Conservation (phyloP, 169 alveolate species). For the Plasmodium fragile region DNA sequence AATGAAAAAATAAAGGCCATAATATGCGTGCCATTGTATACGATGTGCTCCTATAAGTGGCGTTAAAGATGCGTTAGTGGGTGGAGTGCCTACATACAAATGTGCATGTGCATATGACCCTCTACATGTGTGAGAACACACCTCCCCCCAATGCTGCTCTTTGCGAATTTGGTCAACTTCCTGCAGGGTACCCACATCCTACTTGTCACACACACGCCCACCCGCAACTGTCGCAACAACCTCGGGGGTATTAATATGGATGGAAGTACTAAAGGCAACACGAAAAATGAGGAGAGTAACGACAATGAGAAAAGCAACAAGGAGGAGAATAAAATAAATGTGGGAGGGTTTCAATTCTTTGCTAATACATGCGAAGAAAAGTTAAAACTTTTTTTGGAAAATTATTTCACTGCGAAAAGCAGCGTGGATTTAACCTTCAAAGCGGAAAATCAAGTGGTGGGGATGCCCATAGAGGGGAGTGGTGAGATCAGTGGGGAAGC, state of each 20-base stretch:
- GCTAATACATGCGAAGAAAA: conserved; percentile 68
- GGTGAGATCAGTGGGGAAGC: not conserved
- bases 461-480: not conserved
- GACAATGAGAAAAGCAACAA: conserved; percentile 47
- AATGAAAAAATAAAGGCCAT: not conserved
- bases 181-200: not conserved
- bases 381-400: conserved; percentile 38
- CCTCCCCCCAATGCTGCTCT: not conserved
- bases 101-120: not conserved
- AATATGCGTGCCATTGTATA: not conserved
- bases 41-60: not conserved
- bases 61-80: not conserved
- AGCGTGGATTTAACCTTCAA: conserved; percentile 2
- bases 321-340: conserved; percentile 45
- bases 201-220: not conserved
- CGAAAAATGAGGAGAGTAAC: conserved; percentile 14
- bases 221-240: not conserved
- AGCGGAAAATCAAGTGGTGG: conserved; percentile 18
- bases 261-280: conserved; percentile 10
- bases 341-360: conserved; percentile 63
- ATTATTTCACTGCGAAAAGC: conserved; percentile 41
- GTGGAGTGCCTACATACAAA: not conserved
- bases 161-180: not conserved
- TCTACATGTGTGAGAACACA: not conserved
- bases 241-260: conserved; percentile 2